Base-by-base conservation (phyloP, 495 filamentous ascomycete genomes). In the Tuber indicum region DNA sequence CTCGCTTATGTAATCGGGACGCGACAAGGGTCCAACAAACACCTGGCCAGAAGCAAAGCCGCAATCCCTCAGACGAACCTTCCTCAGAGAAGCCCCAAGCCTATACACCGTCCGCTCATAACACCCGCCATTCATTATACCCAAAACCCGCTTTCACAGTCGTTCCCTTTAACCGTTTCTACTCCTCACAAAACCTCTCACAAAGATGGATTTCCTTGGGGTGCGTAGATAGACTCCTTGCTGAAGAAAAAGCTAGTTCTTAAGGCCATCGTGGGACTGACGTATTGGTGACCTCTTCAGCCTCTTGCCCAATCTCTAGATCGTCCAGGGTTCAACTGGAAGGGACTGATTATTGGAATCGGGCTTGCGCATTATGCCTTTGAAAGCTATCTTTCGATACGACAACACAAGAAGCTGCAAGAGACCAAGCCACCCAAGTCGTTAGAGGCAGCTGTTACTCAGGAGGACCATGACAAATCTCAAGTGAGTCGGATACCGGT, bases 301-400 rank as follows among this genome's bases (percentile, higher is more conserved):
- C 91, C 93, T 87, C 90, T 98, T 76, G 92, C 93, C 81, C 88
- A 89, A 85, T 89, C 91, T 83, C 91, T 98, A 71, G 96, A 99
- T 87, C 90, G 92, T 81, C 95, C 96, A 74, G 86, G 91, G 79
- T 96, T 98, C 86, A 95, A 96, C 74, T 99, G 96, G 96, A 99
- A 98, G 91, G 91, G 89, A 83, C 90, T 99, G 76, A 93, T 99
- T 81, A 89, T 98, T 75, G 92, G 93, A 74, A 98, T 99, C 86
- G 94, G 94, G 17, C 78, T 97, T 77, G 92, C 90, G 70, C 94
- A 99, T 84, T 98, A 91, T 84, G 83, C 92, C 71, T 91, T 99
- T 79, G 96, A 98, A 82, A 90, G 90, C 73, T 91, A 93, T 83
- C 88, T 99, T 6, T 92, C 92, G 26, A 85, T 92, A 70, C 93